Conservation (phyloP, 768 basidiomycete species). For the Leccinum imitatum region DNA sequence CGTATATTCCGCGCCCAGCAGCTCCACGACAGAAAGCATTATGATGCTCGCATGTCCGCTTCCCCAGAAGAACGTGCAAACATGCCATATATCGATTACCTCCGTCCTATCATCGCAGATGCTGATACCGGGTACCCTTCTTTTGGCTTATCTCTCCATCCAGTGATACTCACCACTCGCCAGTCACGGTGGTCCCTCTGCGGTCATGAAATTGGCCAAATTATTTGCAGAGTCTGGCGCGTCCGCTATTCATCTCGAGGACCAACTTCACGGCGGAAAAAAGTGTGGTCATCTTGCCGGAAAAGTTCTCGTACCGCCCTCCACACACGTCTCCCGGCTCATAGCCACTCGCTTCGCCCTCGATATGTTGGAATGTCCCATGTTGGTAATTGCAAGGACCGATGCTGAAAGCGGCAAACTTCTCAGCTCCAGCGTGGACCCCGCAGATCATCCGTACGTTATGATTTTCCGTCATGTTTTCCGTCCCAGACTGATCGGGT, state of each 20-base stretch:
- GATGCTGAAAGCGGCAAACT: constrained; percentile 88
- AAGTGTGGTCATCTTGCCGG: constrained; percentile 93
- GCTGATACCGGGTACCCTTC: constrained; percentile 82
- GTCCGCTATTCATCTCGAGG: constrained; percentile 88
- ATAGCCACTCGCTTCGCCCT: constrained; percentile 86
- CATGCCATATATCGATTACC: constrained; percentile 81
- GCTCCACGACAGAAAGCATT: constrained; percentile 90
- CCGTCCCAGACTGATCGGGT: constrained; percentile 4
- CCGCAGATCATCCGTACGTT: constrained; percentile 63
- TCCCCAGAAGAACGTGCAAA: constrained; percentile 62
- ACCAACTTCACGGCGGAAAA: constrained; percentile 93
- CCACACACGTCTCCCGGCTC: constrained; percentile 82
- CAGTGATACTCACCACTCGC: constrained; percentile 9
- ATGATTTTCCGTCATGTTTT: constrained; percentile 23
- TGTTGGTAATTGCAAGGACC: constrained; percentile 88
- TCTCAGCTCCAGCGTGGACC: constrained; percentile 80
- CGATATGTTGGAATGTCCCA: constrained; percentile 84
- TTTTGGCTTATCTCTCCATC: background rate
- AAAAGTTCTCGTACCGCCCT: constrained; percentile 90
- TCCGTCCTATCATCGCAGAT: constrained; percentile 92
- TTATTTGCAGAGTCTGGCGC: constrained; percentile 95
- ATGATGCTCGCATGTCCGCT: constrained; percentile 76
- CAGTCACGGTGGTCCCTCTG: constrained; percentile 90
- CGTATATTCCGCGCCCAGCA: constrained; percentile 90
- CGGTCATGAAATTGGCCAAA: constrained; percentile 93